Conservation (phyloP, 352 stramenopile species). For the Paralagenidium karlingii region DNA sequence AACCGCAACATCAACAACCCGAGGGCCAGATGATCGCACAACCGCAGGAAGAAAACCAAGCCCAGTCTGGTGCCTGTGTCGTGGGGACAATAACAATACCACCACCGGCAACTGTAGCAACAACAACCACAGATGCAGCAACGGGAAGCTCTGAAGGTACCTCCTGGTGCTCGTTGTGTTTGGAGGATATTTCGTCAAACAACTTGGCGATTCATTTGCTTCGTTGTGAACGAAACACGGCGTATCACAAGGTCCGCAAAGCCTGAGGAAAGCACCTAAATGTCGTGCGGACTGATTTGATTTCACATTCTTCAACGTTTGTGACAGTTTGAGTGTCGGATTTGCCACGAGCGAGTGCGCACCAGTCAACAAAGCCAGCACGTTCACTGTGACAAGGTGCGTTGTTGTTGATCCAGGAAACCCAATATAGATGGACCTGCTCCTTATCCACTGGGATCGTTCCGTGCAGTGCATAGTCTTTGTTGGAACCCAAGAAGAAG, state of each 20-base stretch:
- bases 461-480: too few relatives aligned
- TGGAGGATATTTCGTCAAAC: conserved; percentile 13
- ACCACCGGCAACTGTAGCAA: neutral
- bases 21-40: conserved; percentile 7
- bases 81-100: too few relatives aligned
- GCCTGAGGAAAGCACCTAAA: neutral
- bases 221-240: conserved; percentile 23
- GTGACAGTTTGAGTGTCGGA: conserved; percentile 22
- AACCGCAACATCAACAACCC: conserved; percentile 10
- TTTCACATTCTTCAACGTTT: neutral
- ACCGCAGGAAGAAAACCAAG: conserved; percentile 4
- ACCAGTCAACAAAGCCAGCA: conserved; percentile 15
- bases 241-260: conserved; percentile 30
- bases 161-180: conserved; percentile 17
- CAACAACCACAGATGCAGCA: neutral
- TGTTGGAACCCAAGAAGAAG: conserved; percentile 8
- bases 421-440: too few relatives aligned
- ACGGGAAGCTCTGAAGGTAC: too few relatives aligned
- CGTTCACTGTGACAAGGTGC: conserved; percentile 26
- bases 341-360: conserved; percentile 20
- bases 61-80: too few relatives aligned
- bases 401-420: conserved; percentile 7
- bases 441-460: too few relatives aligned
- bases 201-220: conserved; percentile 28
- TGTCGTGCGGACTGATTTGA: neutral